phyloP scores from a whole-genome alignment of 2,329 filamentous ascomycete genomes.

The Ceratocystis albifundus region DNA sequence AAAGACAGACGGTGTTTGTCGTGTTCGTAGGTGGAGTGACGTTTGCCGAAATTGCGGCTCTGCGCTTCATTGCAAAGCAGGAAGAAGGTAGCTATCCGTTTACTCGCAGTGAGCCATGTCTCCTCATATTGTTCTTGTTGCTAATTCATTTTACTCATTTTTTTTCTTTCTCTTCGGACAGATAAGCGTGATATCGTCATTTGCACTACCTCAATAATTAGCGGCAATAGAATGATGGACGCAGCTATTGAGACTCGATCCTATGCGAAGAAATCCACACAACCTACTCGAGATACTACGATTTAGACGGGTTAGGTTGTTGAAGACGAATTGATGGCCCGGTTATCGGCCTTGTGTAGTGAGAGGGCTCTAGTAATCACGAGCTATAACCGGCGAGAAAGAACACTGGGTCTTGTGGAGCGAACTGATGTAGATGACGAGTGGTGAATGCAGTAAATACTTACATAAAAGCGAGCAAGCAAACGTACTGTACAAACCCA shows the following conservation, averaged over 20 bases:
- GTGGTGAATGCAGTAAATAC: no score
- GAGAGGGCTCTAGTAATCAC: neutral
- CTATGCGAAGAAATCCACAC: conserved; percentile 38
- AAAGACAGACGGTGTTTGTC: conserved; percentile 81
- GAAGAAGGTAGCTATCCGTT: conserved; percentile 48
- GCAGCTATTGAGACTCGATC: conserved; percentile 63
- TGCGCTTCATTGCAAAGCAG: conserved; percentile 79
- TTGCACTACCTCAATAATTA: conserved; percentile 84
- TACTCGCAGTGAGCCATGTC: conserved; percentile 7
- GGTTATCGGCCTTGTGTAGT: neutral
- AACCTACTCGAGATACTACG: conserved; percentile 2
- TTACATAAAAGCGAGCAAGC: no score
- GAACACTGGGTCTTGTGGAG: no score
- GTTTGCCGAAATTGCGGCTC: conserved; percentile 86
- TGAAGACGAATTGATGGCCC: neutral
- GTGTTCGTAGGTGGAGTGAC: conserved; percentile 96
- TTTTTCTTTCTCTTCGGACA: conserved; percentile 30
- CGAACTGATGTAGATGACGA: no score
- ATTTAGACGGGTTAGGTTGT: neutral
- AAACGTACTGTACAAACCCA: no score
- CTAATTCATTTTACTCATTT: neutral
- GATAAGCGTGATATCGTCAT: conserved; percentile 75
- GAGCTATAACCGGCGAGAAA: neutral
- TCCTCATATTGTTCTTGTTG: conserved; percentile 12
- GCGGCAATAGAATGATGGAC: conserved; percentile 79